Base-by-base conservation (phyloP, 441 rosid genomes). In the Theobroma grandiflorum region DNA sequence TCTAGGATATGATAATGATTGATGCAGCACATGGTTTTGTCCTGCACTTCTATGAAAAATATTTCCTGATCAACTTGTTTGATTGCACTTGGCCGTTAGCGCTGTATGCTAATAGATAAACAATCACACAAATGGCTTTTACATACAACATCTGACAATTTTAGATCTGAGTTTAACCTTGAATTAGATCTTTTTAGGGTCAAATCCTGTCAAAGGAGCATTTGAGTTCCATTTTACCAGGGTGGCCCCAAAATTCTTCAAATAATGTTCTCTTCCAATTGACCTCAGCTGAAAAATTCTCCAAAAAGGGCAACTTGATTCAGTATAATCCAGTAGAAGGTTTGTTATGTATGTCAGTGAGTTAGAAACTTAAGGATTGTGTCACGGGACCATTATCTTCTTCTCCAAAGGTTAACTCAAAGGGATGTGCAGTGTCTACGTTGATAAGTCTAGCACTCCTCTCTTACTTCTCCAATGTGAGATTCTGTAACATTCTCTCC, bases 1-100 rank as follows among this genome's bases (percentile, higher is more conserved):
- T 53, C 35, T 55, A 22, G 37, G 57, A 45, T 69, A 26, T 47
- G 55, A 6, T 22, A 38, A 69, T 69, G 57, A 69, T 45, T 69
- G 57, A 26, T 69, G 74, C 74, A 45, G 16, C 11, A 47, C 74
- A 69, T 69, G 74, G 57, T 47, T 14, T 47, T 47, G 26, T 69
- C 26, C 74, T 47, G 38, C 38, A 69, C 26, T 47, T 45, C 14
- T 26, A 22, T 18, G 14, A 18, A 43, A 20, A 42, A 68, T 43
- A 26, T 68, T 31, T 67, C 12, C 37, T 68, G 37, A 26, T 22
- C 55, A 68, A 5, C 37, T 68, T 68, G 55, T 68, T 45, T 68
- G 55, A 47, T 45, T 67, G 40, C 37, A 6, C 12, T 47, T 26
- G 57, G 74, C 55, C 4, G 14, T 68, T 69, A 47, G 40, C 14